A percentile compares a stretch with the other conserved stretches of the same genome.
These are phyloP conservation scores for Penicillium paxilli DNA, from an alignment of 495 filamentous ascomycete species.

Conservation along the genomic window DNA sequence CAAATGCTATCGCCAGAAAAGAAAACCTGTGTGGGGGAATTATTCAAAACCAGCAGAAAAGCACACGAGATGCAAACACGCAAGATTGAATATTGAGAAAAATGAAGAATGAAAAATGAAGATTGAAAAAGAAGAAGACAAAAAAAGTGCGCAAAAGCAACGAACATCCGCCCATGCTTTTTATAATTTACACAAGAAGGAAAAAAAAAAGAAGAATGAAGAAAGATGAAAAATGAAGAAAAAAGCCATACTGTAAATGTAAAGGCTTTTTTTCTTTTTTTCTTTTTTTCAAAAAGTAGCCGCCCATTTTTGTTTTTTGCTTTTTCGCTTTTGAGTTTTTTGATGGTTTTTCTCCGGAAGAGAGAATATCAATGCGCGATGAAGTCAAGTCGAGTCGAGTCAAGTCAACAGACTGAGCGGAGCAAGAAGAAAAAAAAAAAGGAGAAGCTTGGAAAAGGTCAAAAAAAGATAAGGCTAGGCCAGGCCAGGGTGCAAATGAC, in stretches of 20 bases:
- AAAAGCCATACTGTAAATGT: slow-evolving; percentile 8
- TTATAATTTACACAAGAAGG: slow-evolving; percentile 44
- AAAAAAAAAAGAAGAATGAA: slow-evolving; percentile 5
- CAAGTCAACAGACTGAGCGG: too few species aligned
- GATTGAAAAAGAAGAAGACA: not conserved
- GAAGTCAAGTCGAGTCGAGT: too few species aligned
- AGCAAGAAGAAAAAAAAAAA: not conserved
- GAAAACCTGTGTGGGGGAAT: slow-evolving; percentile 21
- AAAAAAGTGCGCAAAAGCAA: slow-evolving; percentile 19
- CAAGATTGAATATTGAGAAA: slow-evolving; percentile 15
- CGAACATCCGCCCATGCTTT: slow-evolving; percentile 42
- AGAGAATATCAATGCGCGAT: not conserved
- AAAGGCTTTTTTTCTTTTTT: too few species aligned
- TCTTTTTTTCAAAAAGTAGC: not conserved
- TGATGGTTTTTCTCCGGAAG: not conserved
- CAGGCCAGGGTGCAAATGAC: too few species aligned
- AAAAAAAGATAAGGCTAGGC: not conserved
- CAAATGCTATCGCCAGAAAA: slow-evolving; percentile 15
- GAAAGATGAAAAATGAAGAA: slow-evolving; percentile 1
- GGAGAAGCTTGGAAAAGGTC: too few species aligned
- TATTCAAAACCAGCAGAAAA: slow-evolving; percentile 16
- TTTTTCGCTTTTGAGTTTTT: slow-evolving; percentile 1
- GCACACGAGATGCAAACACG: slow-evolving; percentile 20
- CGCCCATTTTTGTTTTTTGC: slow-evolving; percentile 15
- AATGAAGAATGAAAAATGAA: not conserved